A percentile compares a stretch with the other conserved stretches of the same genome.
Evolutionary conservation across 2,329 filamentous ascomycete species (phyloP).

Genomic region (Cytospora piceicola): DNA sequence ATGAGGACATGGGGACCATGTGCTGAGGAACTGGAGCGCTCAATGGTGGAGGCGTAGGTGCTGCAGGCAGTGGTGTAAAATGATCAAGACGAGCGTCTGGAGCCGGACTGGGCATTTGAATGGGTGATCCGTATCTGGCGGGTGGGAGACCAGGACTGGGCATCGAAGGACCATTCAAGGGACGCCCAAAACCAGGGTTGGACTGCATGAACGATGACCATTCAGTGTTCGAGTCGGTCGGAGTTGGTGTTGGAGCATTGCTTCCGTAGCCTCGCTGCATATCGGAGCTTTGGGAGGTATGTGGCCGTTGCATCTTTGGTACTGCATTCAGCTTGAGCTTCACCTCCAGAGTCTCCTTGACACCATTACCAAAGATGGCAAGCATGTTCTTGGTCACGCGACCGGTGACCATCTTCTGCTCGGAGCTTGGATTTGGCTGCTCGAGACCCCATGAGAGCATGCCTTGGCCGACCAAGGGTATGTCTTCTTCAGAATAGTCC

Average conservation of each 20-base stretch:
- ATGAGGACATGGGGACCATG: slow-evolving; percentile 27
- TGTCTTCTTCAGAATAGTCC: slow-evolving; percentile 95
- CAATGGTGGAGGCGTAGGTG: slow-evolving; percentile 30
- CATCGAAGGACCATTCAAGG: slow-evolving; percentile 38
- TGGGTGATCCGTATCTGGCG: slow-evolving; percentile 29
- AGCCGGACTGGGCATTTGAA: slow-evolving; percentile 26
- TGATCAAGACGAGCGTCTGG: slow-evolving; percentile 26
- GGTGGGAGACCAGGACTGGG: slow-evolving; percentile 43
- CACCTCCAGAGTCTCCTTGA: slow-evolving; percentile 89
- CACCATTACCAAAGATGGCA: slow-evolving; percentile 80
- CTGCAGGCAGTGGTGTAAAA: slow-evolving; percentile 11
- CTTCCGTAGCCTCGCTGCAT: slow-evolving; percentile 28
- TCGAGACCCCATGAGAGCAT: slow-evolving; percentile 85
- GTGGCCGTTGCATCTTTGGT: slow-evolving; percentile 53
- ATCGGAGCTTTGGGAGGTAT: slow-evolving; percentile 33
- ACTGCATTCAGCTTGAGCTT: slow-evolving; percentile 85
- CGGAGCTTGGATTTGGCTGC: slow-evolving; percentile 56
- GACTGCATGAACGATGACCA: slow-evolving; percentile 80
- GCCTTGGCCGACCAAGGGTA: slow-evolving; percentile 90
- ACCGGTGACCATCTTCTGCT: slow-evolving; percentile 79
- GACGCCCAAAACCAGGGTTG: slow-evolving; percentile 60
- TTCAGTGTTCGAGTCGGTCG: slow-evolving; percentile 66
- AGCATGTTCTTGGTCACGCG: slow-evolving; percentile 86
- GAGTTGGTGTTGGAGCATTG: slow-evolving; percentile 42
- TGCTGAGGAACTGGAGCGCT: slow-evolving; percentile 23